Conservation (phyloP, 169 alveolate genomes). For the Plasmodium billcollinsi region DNA sequence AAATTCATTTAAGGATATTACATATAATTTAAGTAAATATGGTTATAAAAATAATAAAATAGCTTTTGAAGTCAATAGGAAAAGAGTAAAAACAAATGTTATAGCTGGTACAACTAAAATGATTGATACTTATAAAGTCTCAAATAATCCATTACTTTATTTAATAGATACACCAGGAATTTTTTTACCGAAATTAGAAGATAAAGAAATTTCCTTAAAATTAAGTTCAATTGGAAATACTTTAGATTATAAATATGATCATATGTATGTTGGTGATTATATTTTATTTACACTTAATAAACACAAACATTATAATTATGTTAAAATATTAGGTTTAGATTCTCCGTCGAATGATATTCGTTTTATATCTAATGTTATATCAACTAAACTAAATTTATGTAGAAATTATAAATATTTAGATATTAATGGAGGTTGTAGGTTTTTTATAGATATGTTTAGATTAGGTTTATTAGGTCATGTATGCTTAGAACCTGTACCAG, state of each 20-base stretch:
- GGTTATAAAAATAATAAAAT: slow-evolving; percentile 61
- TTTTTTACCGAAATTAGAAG: slow-evolving; percentile 78
- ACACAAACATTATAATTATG: slow-evolving; percentile 78
- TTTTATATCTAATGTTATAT: slow-evolving; percentile 49
- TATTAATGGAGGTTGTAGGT: slow-evolving; percentile 74
- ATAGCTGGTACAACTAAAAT: slow-evolving; percentile 71
- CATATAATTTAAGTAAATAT: slow-evolving; percentile 58
- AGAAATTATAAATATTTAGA: slow-evolving; percentile 71
- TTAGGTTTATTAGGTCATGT: slow-evolving; percentile 60
- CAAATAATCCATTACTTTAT: slow-evolving; percentile 67
- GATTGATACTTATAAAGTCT: slow-evolving; percentile 52
- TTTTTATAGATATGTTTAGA: slow-evolving; percentile 57
- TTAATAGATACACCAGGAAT: slow-evolving; percentile 75
- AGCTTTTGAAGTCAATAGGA: slow-evolving; percentile 68
- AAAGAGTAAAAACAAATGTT: slow-evolving; percentile 48
- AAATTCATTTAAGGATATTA: slow-evolving; percentile 83
- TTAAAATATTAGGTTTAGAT: slow-evolving; percentile 80
- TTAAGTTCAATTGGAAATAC: slow-evolving; percentile 87
- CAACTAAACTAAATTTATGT: slow-evolving; percentile 62
- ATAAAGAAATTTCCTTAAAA: slow-evolving; percentile 86
- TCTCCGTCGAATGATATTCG: slow-evolving; percentile 87
- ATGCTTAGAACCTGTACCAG: slow-evolving; percentile 42
- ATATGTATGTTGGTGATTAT: slow-evolving; percentile 85
- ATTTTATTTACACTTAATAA: slow-evolving; percentile 83
- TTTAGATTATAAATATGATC: slow-evolving; percentile 88